These are phyloP conservation scores for Apiotrichum gracile DNA, from an alignment of 1,284 basidiomycete species.

Conservation along the genomic window DNA sequence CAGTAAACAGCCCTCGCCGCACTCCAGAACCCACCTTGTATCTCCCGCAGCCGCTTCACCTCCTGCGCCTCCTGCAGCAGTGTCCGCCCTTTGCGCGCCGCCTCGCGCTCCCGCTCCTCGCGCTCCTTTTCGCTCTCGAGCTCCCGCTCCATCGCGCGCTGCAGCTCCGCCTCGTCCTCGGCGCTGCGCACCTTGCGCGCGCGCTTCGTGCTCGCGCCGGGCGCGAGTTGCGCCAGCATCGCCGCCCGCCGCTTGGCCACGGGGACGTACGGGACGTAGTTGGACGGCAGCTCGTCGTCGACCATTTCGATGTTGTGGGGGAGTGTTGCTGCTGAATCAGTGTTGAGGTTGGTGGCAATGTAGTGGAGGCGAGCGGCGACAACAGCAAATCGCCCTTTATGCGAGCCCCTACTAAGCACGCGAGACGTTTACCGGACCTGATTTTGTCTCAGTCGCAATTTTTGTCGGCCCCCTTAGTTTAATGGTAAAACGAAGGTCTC, in stretches of 20 bases:
- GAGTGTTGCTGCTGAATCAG: too few species aligned
- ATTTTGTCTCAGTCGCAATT: too few species aligned
- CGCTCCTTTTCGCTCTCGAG: constrained; percentile 6
- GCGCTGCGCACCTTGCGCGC: constrained; percentile 19
- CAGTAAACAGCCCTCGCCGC: too few species aligned
- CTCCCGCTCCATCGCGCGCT: constrained; percentile 1
- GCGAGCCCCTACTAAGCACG: too few species aligned
- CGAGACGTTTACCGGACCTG: too few species aligned
- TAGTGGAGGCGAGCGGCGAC: too few species aligned
- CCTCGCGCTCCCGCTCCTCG: constrained; percentile 47
- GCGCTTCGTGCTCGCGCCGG: constrained; percentile 38
- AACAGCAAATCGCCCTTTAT: too few species aligned
- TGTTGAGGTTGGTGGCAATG: too few species aligned
- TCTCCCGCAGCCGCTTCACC: constrained; percentile 72
- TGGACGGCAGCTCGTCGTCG: constrained; percentile 34
- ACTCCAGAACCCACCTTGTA: constrained; percentile 57
- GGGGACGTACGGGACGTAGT: constrained; percentile 18
- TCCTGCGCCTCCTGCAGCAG: constrained; percentile 86
- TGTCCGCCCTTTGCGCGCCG: constrained; percentile 71
- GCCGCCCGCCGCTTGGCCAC: constrained; percentile 33
- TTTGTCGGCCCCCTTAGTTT: too few species aligned
- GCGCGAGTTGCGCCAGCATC: constrained; percentile 50
- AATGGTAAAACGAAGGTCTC: too few species aligned
- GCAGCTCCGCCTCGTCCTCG: constrained; percentile 5
- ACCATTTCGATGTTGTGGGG: constrained; percentile 42